These are phyloP conservation scores for Populus hybrid DNA, from an alignment of 441 rosid genomes.

Conservation along the genomic window DNA sequence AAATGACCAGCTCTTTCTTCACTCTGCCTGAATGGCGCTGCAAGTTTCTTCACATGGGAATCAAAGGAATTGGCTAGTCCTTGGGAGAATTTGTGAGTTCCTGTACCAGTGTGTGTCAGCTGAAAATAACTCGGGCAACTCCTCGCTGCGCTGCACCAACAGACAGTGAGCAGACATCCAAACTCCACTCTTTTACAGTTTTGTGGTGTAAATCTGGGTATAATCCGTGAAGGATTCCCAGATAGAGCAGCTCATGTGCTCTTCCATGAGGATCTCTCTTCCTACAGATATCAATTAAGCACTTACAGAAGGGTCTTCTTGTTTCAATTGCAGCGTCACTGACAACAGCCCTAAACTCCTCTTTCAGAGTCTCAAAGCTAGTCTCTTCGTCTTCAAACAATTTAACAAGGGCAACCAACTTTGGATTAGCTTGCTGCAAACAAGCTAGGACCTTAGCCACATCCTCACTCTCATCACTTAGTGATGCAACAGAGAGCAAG, in stretches of 20 bases:
- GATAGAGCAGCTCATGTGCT: slow-evolving; percentile 80
- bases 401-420: slow-evolving; percentile 52
- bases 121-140: slow-evolving; percentile 57
- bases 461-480: slow-evolving; percentile 58
- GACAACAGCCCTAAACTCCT: slow-evolving; percentile 59
- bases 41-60: slow-evolving; percentile 54
- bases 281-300: slow-evolving; percentile 81
- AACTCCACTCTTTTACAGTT: slow-evolving; percentile 65
- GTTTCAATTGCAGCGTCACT: slow-evolving; percentile 59
- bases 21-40: slow-evolving; percentile 70
- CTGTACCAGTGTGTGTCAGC: slow-evolving; percentile 23
- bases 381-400: slow-evolving; percentile 44
- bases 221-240: slow-evolving; percentile 72
- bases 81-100: slow-evolving; percentile 76
- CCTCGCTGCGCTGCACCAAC: slow-evolving; percentile 84
- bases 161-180: slow-evolving; percentile 82
- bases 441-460: slow-evolving; percentile 62
- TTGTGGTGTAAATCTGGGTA: slow-evolving; percentile 78
- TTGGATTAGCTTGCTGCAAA: slow-evolving; percentile 60
- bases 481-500: slow-evolving; percentile 71
- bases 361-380: slow-evolving; percentile 48
- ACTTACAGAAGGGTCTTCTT: slow-evolving; percentile 83
- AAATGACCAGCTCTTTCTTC: slow-evolving; percentile 64
- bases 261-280: slow-evolving; percentile 46
- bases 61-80: slow-evolving; percentile 79